phyloP scores from a whole-genome alignment of 1,284 basidiomycete species.

The Trichosporon ovoides region DNA sequence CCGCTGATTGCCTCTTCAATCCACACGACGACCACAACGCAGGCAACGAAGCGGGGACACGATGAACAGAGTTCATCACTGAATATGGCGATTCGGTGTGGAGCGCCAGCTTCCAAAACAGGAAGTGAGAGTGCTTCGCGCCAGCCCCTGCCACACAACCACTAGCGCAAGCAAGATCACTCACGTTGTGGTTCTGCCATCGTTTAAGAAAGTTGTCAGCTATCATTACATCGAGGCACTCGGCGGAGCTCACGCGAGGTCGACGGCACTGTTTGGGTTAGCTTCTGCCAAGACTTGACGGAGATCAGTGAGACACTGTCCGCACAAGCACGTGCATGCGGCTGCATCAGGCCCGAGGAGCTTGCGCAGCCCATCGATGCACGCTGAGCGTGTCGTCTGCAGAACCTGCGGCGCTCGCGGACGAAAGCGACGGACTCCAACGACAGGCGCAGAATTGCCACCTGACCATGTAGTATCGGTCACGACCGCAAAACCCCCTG shows the following conservation, averaged over 20 bases:
- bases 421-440: too few species aligned
- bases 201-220: background rate
- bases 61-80: too few species aligned
- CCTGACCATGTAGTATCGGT: background rate
- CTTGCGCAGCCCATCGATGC: background rate
- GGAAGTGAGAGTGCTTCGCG: too few species aligned
- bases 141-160: background rate
- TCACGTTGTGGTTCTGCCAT: slow-evolving; percentile 38
- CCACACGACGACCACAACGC: too few species aligned
- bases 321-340: too few species aligned
- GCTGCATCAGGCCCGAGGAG: background rate
- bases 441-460: background rate
- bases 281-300: background rate
- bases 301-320: background rate
- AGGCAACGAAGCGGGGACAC: too few species aligned
- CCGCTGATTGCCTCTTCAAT: too few species aligned
- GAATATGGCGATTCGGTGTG: too few species aligned
- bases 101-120: too few species aligned
- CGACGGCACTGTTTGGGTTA: slow-evolving; percentile 35
- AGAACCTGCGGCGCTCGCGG: background rate
- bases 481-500: background rate
- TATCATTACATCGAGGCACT: background rate
- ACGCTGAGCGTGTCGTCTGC: background rate
- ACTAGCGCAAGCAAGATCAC: slow-evolving; percentile 8
- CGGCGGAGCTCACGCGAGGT: slow-evolving; percentile 39